A percentile compares a stretch with the other conserved stretches of the same genome.
phyloP scores from a whole-genome alignment of 2,329 filamentous ascomycete species.

The Xylariaceae sp. region DNA sequence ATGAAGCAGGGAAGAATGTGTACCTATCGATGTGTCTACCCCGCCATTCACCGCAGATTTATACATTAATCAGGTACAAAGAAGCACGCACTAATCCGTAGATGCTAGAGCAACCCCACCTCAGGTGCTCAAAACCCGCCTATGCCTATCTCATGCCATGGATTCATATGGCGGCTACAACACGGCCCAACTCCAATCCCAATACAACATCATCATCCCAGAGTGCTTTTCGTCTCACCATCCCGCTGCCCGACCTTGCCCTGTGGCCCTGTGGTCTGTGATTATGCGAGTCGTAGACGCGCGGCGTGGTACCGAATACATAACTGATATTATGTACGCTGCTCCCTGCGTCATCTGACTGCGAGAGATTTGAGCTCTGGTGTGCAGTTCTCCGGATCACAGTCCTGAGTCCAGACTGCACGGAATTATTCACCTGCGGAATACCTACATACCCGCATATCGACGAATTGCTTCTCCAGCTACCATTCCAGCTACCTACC shows the following conservation, averaged over 20 bases:
- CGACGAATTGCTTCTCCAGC: background rate
- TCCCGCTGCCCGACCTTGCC: conserved; percentile 14
- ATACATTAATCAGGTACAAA: background rate
- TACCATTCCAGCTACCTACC: too few species aligned
- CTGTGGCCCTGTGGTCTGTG: conserved; percentile 11
- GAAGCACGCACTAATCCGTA: too few species aligned
- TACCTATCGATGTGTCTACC: background rate
- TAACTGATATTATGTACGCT: conserved; percentile 6
- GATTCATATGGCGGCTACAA: conserved; percentile 15
- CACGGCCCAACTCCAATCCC: conserved; percentile 19
- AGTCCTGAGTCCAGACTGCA: too few species aligned
- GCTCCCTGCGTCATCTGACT: conserved; percentile 21
- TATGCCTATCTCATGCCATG: background rate
- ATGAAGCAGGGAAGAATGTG: background rate
- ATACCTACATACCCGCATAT: background rate
- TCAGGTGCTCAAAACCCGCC: background rate
- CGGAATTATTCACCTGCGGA: background rate
- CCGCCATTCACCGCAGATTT: conserved; percentile 4
- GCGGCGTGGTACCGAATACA: conserved; percentile 17
- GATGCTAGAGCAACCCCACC: background rate
- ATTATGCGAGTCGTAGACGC: conserved; percentile 25
- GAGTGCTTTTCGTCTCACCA: background rate
- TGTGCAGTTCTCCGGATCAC: too few species aligned
- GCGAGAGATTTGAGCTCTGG: background rate
- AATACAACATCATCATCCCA: conserved; percentile 14